Base-by-base conservation (phyloP, 2,329 filamentous ascomycete species). In the Sporothrix mexicana region DNA sequence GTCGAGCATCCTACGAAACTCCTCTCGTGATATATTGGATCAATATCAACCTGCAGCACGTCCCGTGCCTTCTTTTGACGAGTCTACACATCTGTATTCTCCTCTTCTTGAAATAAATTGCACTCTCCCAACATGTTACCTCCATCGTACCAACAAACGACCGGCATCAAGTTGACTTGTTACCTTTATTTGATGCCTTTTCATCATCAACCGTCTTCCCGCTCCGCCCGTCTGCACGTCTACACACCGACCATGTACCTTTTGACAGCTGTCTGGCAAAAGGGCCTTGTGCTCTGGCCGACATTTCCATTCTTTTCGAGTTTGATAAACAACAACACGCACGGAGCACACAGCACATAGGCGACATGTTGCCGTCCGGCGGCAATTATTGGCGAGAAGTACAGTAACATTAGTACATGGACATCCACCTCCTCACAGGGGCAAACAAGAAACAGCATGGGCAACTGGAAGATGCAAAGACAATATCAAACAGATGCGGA, bases 291-390 rank as follows among this genome's bases (percentile, higher is more conserved):
- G 30, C 3, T 43, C 30, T 57, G 20, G 2, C 23, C 53, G 53
- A 57, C 15, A 2, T 57, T 13, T 15, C 20, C 17, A 20, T 17
- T 57, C 23, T 30, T 12, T 30, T 53, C 17, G n/a, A 8, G 6
- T 53, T 53, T 53, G 49, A 51, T 51, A 51, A n/a, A 20, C 17
- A 53, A 20, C 5, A 2, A 7, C 9, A 53, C 51, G 20, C 51
- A 53, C n/a, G 12, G 10, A 6, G 6, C 51, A 47, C 45, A 20
- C 51, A 20, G 20, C 5, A 53, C 9, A 30, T 57, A 57, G 55
- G 55, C 55, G 55, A 57, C 23, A 57, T 57, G 55, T 30, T 57
- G 55, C 55, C 55, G 55, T 57, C 23, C 55, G 23, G 23, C 55
- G 55, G 55, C 55, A 30, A 57, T 57, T 57, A 12, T 53, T 23